Conservation (phyloP, 495 filamentous ascomycete species). For the Chaetomidium leptoderma region DNA sequence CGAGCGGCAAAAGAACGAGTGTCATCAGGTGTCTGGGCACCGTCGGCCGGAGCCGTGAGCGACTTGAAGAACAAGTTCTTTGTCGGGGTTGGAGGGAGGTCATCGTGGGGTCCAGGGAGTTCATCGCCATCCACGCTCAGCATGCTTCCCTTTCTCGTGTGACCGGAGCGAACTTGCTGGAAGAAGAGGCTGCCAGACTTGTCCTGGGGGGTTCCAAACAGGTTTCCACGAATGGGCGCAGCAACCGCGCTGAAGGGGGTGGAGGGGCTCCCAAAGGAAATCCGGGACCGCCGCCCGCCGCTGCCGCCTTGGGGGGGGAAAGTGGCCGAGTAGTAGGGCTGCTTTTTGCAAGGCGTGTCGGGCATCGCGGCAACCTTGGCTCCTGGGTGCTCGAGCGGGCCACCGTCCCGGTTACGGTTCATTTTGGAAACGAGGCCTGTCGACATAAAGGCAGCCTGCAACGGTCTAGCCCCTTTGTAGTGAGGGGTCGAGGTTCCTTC, state of each 20-base stretch:
- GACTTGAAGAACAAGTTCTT: slow-evolving; percentile 55
- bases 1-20: slow-evolving; percentile 30
- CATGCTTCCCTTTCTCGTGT: slow-evolving; percentile 67
- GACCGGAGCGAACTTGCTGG: slow-evolving; percentile 31
- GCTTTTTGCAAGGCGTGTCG: slow-evolving; percentile 92
- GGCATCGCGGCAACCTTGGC: slow-evolving; percentile 54
- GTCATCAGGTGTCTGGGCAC: slow-evolving; percentile 26
- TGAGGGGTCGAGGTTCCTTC: slow-evolving; percentile 74
- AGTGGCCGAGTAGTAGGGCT: slow-evolving; percentile 59
- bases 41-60: slow-evolving; percentile 19
- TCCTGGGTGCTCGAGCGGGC: slow-evolving; percentile 44
- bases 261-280: slow-evolving; percentile 44
- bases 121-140: slow-evolving; percentile 76
- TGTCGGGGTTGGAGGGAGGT: slow-evolving; percentile 88
- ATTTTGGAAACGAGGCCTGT: slow-evolving; percentile 91
- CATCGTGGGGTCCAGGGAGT: slow-evolving; percentile 56
- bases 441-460: slow-evolving; percentile 85
- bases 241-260: slow-evolving; percentile 61
- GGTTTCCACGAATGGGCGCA: slow-evolving; percentile 36
- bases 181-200: slow-evolving; percentile 45
- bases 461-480: slow-evolving; percentile 77
- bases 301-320: slow-evolving; percentile 55
- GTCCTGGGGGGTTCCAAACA: slow-evolving; percentile 60
- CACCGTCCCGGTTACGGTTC: slow-evolving; percentile 57
- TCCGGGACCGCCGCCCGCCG: slow-evolving; percentile 39